Base-by-base conservation (phyloP, 2,329 filamentous ascomycete genomes). In the Colletotrichum phormii region DNA sequence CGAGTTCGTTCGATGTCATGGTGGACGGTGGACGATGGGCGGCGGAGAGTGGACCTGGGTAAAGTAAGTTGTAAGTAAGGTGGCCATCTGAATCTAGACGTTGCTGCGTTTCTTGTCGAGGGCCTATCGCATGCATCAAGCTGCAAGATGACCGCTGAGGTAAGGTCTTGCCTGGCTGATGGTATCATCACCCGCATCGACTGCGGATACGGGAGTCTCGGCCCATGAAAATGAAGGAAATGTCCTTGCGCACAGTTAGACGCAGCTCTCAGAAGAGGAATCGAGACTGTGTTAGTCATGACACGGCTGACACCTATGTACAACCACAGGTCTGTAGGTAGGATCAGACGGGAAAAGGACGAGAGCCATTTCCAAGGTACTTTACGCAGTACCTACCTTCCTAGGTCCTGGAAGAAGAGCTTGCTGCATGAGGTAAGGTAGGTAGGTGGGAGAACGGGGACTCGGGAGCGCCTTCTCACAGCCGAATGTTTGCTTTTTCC, bases 1-100 rank as follows among this genome's bases (percentile, higher is more conserved):
- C 64, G 55, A 49, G 68, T 67, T 71, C 68, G 37, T 71, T 71
- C 68, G 49, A 71, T 71, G 60, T 33, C 12, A 31, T 33, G 60
- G 51, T 63, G 60, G 29, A 68, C 31, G 64, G 51, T n/a, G 42
- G 18, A 18, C 18, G 42, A 22, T 9, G 42, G 15, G 9, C 42
- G 42, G 18, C 15, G 18, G 18, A n/a, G 18, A 49, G 42, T 49
- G 42, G 42, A 9, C 18, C 18, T 42, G 37, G 37, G 37, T 42
- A 42, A 42, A 42, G 37, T 42, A 42, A 42, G 37, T 18, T 42
- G 37, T 42, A 7, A 18, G 13, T 42, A 15, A 42, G 49, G 68
- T 49, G 35, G 60, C 58, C 68, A 57, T 67, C 37, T 11, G 24
- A 60, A 51, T 68, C 24, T 62, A 24, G 51, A 51, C 49, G 46